Percentiles rank a stretch among this genome's conserved stretches.
These are phyloP conservation scores for Ascochyta koolunga DNA, from an alignment of 2,329 filamentous ascomycete species.

Conservation along the genomic window DNA sequence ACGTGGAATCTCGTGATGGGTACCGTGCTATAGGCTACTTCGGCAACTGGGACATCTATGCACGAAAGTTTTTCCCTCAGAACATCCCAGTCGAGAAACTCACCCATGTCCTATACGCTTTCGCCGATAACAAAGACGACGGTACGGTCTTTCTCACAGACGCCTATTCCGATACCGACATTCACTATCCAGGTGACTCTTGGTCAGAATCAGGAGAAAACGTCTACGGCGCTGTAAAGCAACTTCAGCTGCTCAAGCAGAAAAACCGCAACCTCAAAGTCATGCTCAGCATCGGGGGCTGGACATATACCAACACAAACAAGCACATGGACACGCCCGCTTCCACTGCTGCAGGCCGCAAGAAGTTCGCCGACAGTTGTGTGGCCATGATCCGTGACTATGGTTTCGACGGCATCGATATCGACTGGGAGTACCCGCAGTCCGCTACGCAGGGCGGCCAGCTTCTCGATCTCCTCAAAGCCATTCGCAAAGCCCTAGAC, in stretches of 20 bases:
- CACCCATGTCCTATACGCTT: conserved; percentile 89
- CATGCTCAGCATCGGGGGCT: conserved; percentile 83
- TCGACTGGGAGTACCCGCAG: conserved; percentile 58
- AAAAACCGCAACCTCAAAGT: conserved; percentile 77
- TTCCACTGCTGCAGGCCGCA: conserved; percentile 65
- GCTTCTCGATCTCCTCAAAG: conserved; percentile 49
- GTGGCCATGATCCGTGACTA: conserved; percentile 78
- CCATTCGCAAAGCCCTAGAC: conserved; percentile 48
- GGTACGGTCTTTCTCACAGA: conserved; percentile 66
- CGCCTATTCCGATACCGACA: conserved; percentile 55
- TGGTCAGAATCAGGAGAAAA: conserved; percentile 71
- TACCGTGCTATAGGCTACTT: conserved; percentile 65
- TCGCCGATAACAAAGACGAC: conserved; percentile 82
- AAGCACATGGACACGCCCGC: conserved; percentile 76
- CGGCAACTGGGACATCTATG: conserved; percentile 86
- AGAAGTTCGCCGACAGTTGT: conserved; percentile 71
- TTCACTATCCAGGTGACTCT: conserved; percentile 65
- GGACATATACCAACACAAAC: conserved; percentile 66
- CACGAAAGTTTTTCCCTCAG: conserved; percentile 81
- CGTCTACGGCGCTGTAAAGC: conserved; percentile 78
- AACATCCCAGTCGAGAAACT: conserved; percentile 80
- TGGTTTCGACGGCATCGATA: conserved; percentile 66
- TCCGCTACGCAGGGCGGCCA: conserved; percentile 49
- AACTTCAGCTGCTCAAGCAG: conserved; percentile 78
- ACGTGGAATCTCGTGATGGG: conserved; percentile 9